These are phyloP conservation scores for Aspergillus persii DNA, from an alignment of 2,329 filamentous ascomycete genomes.

Conservation along the genomic window DNA sequence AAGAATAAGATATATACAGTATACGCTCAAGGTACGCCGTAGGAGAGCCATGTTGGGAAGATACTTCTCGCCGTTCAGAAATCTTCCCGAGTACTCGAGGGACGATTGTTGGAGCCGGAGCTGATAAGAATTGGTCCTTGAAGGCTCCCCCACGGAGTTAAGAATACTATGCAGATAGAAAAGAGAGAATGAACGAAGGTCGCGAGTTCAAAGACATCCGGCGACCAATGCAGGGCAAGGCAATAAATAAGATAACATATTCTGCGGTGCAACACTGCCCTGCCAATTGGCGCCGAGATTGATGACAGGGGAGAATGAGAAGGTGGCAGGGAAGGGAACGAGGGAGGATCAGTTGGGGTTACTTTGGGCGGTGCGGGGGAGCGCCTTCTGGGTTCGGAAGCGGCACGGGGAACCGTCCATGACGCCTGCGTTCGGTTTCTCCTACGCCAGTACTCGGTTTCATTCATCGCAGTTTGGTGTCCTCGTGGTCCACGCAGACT, in stretches of 20 bases:
- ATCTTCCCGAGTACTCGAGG: neutral
- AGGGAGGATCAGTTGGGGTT: neutral
- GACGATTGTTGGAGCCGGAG: neutral
- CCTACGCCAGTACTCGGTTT: no score
- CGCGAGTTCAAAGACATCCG: neutral
- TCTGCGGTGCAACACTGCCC: neutral
- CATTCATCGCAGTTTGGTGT: neutral
- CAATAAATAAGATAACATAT: neutral
- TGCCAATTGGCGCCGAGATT: neutral
- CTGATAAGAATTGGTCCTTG: slow-evolving; percentile 1
- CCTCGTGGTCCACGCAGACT: neutral
- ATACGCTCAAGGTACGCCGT: slow-evolving; percentile 19
- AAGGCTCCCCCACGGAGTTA: neutral
- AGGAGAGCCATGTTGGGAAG: slow-evolving; percentile 5
- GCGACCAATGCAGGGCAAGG: neutral
- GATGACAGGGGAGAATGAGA: neutral
- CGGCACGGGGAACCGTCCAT: neutral
- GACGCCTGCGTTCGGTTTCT: neutral
- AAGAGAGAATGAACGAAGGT: neutral
- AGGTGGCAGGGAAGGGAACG: neutral
- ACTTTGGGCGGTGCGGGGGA: neutral
- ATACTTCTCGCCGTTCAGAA: neutral
- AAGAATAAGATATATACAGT: slow-evolving; percentile 23
- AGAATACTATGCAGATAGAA: neutral
- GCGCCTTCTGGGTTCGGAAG: neutral